Conservation (phyloP, 2,329 filamentous ascomycete species). For the Aspergillus udagawae region DNA sequence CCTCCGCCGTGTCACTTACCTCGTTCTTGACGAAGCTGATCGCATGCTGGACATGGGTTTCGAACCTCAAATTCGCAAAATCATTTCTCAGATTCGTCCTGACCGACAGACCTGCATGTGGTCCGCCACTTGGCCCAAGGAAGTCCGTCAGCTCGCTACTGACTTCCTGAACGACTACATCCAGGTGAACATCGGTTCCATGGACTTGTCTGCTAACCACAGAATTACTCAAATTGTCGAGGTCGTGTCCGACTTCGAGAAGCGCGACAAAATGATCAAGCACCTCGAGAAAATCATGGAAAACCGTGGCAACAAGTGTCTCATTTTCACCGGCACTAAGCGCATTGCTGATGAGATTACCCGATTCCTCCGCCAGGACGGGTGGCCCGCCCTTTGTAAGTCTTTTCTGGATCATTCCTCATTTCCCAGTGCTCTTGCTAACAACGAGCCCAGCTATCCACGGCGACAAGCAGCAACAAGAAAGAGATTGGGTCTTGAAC, state of each 20-base stretch:
- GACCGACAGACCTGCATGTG: conserved; percentile 99
- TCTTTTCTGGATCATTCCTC: conserved; percentile 20
- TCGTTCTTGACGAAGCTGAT: conserved; percentile 97
- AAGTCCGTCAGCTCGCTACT: conserved; percentile 84
- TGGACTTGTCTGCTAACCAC: conserved; percentile 95
- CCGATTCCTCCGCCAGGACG: conserved; percentile 92
- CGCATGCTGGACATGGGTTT: conserved; percentile 99
- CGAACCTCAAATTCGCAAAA: conserved; percentile 98
- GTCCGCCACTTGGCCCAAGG: conserved; percentile 99
- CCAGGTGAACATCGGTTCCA: conserved; percentile 96
- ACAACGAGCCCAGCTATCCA: conserved; percentile 69
- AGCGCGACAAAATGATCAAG: conserved; percentile 96
- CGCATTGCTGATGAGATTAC: conserved; percentile 98
- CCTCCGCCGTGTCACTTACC: conserved; percentile 93
- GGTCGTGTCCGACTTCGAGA: conserved; percentile 93
- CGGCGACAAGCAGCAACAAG: conserved; percentile 98
- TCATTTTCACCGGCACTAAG: conserved; percentile 84
- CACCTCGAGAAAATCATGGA: conserved; percentile 98
- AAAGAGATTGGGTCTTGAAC: conserved; percentile 98
- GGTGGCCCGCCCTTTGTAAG: conserved; percentile 94
- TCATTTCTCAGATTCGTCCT: conserved; percentile 93
- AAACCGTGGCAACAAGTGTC: conserved; percentile 87
- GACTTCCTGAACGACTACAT: conserved; percentile 96
- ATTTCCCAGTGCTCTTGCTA: conserved; percentile 32
- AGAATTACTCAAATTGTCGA: conserved; percentile 97